These are phyloP conservation scores for Lachnellula occidentalis DNA, from an alignment of 2,329 filamentous ascomycete species.

Conservation along the genomic window DNA sequence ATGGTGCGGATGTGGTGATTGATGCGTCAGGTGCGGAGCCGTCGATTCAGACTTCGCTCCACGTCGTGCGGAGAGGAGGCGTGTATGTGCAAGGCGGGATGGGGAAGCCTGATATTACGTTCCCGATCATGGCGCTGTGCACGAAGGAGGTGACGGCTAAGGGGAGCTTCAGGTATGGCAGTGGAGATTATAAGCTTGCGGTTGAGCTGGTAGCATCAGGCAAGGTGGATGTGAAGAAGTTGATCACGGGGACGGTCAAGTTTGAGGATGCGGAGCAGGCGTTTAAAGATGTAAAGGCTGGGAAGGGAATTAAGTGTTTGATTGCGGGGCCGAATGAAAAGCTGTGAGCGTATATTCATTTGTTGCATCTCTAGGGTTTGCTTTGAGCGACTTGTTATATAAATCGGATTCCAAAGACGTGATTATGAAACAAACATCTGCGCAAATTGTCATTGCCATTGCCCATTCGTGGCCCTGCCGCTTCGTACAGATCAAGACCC, in stretches of 20 bases:
- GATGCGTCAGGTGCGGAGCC: slow-evolving; percentile 76
- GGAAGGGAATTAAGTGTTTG: slow-evolving; percentile 68
- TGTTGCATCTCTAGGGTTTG: no score
- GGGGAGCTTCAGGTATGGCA: slow-evolving; percentile 85
- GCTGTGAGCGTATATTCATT: background rate
- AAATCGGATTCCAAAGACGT: no score
- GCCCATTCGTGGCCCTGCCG: no score
- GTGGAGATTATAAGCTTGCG: slow-evolving; percentile 75
- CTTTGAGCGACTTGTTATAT: no score
- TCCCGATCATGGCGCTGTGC: slow-evolving; percentile 88
- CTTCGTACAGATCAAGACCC: no score
- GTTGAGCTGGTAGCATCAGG: slow-evolving; percentile 69
- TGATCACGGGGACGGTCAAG: slow-evolving; percentile 71
- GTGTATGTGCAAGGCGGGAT: slow-evolving; percentile 84
- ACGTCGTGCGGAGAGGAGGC: slow-evolving; percentile 65
- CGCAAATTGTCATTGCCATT: no score
- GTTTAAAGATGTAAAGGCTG: slow-evolving; percentile 79
- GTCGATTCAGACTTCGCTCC: slow-evolving; percentile 69
- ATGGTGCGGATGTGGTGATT: slow-evolving; percentile 71
- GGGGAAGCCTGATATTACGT: slow-evolving; percentile 80
- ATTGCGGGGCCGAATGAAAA: slow-evolving; percentile 56
- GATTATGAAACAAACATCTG: no score
- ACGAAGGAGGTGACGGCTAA: slow-evolving; percentile 82
- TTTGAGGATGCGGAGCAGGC: slow-evolving; percentile 82
- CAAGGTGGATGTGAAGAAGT: slow-evolving; percentile 72